A percentile compares a stretch with the other conserved stretches of the same genome.
Conservation (phyloP, 148 eudicot genomes). For the Chenopodium quinoa region DNA sequence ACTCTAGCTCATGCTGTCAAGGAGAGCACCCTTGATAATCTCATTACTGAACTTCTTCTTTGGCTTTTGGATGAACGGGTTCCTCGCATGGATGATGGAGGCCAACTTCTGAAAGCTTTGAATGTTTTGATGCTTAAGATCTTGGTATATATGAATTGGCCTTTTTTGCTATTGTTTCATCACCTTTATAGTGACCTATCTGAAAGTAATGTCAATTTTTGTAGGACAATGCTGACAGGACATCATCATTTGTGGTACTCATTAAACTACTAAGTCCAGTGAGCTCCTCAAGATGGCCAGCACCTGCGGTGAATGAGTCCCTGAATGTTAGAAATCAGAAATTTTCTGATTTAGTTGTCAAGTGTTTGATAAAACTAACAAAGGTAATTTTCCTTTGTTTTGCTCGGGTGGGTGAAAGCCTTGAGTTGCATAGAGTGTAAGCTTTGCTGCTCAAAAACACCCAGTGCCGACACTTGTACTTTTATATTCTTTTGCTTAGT, state of each 20-base stretch:
- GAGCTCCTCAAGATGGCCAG: conserved; percentile 90
- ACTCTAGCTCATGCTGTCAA: conserved; percentile 79
- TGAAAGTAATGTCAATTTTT: conserved; percentile 16
- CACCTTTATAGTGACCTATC: neutral
- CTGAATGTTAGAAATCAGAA: conserved; percentile 70
- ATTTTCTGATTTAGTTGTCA: conserved; percentile 94
- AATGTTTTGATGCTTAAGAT: conserved; percentile 97
- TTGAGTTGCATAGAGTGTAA: too few species aligned
- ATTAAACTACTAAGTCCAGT: conserved; percentile 81
- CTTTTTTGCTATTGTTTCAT: neutral
- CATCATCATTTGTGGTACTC: conserved; percentile 83
- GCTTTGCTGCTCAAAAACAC: too few species aligned
- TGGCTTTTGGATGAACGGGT: conserved; percentile 99
- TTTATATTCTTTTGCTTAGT: too few species aligned
- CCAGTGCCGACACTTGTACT: too few species aligned
- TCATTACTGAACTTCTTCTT: conserved; percentile 88
- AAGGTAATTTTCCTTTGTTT: conserved; percentile 46
- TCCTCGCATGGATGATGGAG: conserved; percentile 93
- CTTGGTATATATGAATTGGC: conserved; percentile 43
- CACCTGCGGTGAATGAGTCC: conserved; percentile 74
- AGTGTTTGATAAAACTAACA: conserved; percentile 91
- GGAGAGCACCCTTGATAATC: conserved; percentile 79
- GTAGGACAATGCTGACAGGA: conserved; percentile 87
- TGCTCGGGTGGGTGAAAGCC: too few species aligned
- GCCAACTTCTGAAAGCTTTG: conserved; percentile 91